A percentile compares a stretch with the other conserved stretches of the same genome.
Conservation (phyloP, 805 yeast species). For the Candida ovalis region DNA sequence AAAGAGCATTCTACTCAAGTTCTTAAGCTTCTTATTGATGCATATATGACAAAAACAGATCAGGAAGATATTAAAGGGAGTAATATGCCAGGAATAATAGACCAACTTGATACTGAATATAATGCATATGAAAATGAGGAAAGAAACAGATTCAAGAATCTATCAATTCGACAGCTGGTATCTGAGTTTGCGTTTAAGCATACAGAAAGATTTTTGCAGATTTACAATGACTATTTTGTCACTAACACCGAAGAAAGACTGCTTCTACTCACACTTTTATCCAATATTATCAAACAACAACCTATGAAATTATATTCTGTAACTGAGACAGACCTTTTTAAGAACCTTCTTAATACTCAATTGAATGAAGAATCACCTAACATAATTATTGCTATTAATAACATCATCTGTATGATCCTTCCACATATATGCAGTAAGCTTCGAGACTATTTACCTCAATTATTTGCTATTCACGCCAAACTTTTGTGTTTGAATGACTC, state of each 20-base stretch:
- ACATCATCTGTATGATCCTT: conserved; percentile 34
- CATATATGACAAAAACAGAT: conserved; percentile 22
- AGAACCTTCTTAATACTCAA: conserved; percentile 37
- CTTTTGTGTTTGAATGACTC: conserved; percentile 34
- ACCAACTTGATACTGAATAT: not conserved
- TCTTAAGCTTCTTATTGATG: conserved; percentile 16
- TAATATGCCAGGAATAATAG: conserved; percentile 23
- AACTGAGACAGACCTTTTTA: conserved; percentile 34
- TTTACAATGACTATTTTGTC: conserved; percentile 35
- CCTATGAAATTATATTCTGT: conserved; percentile 28
- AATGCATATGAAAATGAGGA: conserved; percentile 37
- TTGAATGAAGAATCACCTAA: conserved; percentile 38
- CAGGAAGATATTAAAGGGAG: conserved; percentile 6
- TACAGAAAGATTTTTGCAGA: conserved; percentile 34
- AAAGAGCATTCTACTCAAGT: conserved; percentile 14
- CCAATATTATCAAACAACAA: conserved; percentile 19
- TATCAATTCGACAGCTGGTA: conserved; percentile 40
- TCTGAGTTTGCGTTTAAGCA: conserved; percentile 39
- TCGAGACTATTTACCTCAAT: conserved; percentile 33
- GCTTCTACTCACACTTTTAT: conserved; percentile 35
- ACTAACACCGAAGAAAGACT: conserved; percentile 33
- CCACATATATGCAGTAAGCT: conserved; percentile 30
- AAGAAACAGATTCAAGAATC: conserved; percentile 43
- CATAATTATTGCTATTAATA: conserved; percentile 2
- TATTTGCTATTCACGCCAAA: conserved; percentile 44